phyloP scores from a whole-genome alignment of 164 flowering plant genomes.

The Tetrastigma voinierianum region DNA sequence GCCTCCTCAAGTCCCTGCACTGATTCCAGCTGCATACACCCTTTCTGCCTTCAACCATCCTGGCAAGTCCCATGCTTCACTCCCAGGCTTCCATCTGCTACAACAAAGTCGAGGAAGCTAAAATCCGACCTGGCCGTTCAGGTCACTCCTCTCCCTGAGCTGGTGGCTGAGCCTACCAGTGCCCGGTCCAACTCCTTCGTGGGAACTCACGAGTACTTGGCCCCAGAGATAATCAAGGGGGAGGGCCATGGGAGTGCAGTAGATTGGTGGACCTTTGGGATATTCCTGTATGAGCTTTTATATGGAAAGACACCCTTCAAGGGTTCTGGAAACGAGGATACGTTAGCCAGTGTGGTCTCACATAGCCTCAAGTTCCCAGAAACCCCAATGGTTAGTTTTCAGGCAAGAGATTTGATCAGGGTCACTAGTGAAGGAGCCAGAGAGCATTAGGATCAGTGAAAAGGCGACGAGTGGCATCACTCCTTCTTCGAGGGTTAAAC shows the following conservation, averaged over 20 bases:
- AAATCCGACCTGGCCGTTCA: slow-evolving; percentile 44
- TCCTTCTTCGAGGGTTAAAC: slow-evolving; percentile 80
- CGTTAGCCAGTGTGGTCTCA: slow-evolving; percentile 67
- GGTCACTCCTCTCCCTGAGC: slow-evolving; percentile 65
- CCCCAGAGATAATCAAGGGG: slow-evolving; percentile 87
- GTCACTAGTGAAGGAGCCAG: slow-evolving; percentile 68
- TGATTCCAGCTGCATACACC: slow-evolving; percentile 73
- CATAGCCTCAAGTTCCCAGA: slow-evolving; percentile 65
- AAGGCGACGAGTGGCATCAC: slow-evolving; percentile 87
- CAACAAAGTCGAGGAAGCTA: slow-evolving; percentile 47
- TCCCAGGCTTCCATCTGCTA: slow-evolving; percentile 43
- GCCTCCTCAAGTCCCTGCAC: slow-evolving; percentile 46
- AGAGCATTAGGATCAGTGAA: slow-evolving; percentile 58
- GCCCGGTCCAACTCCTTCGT: slow-evolving; percentile 91
- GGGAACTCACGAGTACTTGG: slow-evolving; percentile 96
- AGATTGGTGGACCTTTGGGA: slow-evolving; percentile 95
- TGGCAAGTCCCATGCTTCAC: slow-evolving; percentile 82
- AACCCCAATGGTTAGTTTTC: slow-evolving; percentile 50
- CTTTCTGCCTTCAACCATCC: slow-evolving; percentile 77
- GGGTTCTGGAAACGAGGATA: slow-evolving; percentile 69
- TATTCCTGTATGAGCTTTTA: slow-evolving; percentile 79
- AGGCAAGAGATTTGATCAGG: slow-evolving; percentile 71
- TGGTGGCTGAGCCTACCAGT: slow-evolving; percentile 81
- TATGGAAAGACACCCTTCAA: slow-evolving; percentile 92
- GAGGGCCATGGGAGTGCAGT: slow-evolving; percentile 95